A percentile compares a stretch with the other conserved stretches of the same genome.
Evolutionary conservation across 2,329 filamentous ascomycete genomes (phyloP).

Genomic region (Calonectria fujianensis): DNA sequence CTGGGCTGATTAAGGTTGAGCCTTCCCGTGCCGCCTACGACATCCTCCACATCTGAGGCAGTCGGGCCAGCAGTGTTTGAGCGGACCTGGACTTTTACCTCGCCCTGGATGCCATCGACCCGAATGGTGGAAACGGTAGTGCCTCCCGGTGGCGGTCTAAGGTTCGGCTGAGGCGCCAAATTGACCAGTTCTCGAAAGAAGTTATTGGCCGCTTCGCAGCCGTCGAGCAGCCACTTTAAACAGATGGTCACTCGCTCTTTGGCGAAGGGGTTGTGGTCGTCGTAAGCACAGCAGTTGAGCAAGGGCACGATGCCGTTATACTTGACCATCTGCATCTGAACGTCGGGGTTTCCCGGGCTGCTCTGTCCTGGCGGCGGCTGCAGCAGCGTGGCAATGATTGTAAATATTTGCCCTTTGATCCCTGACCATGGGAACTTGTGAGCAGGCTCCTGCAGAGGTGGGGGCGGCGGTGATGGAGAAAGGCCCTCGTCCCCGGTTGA

Average conservation of each 20-base stretch:
- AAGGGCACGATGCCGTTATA: slow-evolving; percentile 91
- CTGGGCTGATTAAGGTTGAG: slow-evolving; percentile 62
- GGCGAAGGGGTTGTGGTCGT: slow-evolving; percentile 95
- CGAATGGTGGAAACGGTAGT: slow-evolving; percentile 66
- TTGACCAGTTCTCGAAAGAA: slow-evolving; percentile 80
- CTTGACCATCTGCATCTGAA: slow-evolving; percentile 90
- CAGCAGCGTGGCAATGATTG: slow-evolving; percentile 90
- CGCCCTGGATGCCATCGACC: slow-evolving; percentile 74
- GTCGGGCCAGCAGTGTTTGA: slow-evolving; percentile 55
- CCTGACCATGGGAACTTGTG: slow-evolving; percentile 81
- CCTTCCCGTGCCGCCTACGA: slow-evolving; percentile 66
- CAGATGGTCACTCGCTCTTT: slow-evolving; percentile 93
- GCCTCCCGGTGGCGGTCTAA: slow-evolving; percentile 59
- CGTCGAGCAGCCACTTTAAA: slow-evolving; percentile 88
- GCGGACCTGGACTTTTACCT: slow-evolving; percentile 74
- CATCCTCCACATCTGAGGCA: slow-evolving; percentile 58
- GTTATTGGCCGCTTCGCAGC: slow-evolving; percentile 82
- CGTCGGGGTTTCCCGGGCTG: slow-evolving; percentile 80
- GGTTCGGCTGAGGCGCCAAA: slow-evolving; percentile 63
- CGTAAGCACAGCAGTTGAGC: slow-evolving; percentile 91
- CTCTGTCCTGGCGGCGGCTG: slow-evolving; percentile 83
- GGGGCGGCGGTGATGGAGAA: slow-evolving; percentile 62
- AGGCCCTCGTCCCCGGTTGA: slow-evolving; percentile 55
- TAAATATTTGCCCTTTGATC: slow-evolving; percentile 93
- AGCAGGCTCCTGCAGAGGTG: slow-evolving; percentile 76